These are phyloP conservation scores for Picochlorum sp. DNA, from an alignment of 139 green algal species.

Conservation along the genomic window DNA sequence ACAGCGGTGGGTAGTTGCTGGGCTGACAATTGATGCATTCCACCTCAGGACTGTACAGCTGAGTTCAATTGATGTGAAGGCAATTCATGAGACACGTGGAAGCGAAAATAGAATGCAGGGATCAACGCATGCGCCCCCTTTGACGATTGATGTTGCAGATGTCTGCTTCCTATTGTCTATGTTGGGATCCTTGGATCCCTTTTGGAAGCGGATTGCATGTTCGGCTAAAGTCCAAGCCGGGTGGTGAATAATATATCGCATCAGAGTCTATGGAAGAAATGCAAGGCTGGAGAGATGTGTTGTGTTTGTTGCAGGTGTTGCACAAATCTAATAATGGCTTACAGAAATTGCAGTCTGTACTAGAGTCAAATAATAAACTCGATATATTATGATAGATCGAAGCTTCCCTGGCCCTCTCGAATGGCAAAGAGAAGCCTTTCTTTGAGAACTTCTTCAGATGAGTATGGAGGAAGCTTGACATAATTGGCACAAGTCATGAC, in stretches of 20 bases:
- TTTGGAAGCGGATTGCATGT: no score
- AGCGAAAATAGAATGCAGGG: no score
- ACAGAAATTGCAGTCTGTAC: background rate
- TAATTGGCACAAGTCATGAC: slow-evolving; percentile 99
- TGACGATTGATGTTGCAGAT: no score
- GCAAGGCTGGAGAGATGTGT: background rate
- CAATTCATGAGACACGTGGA: no score
- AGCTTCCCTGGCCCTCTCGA: slow-evolving; percentile 82
- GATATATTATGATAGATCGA: slow-evolving; percentile 81
- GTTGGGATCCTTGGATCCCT: no score
- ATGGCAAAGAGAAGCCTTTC: slow-evolving; percentile 84
- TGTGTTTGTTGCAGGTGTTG: background rate
- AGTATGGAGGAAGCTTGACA: slow-evolving; percentile 97
- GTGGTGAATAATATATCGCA: background rate
- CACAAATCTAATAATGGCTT: background rate
- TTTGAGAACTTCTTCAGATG: slow-evolving; percentile 70
- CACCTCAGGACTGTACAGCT: no score
- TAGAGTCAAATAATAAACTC: slow-evolving; percentile 1
- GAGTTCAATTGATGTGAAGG: no score
- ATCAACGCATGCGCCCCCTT: no score
- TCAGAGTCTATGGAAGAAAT: background rate
- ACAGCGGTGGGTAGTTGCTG: no score
- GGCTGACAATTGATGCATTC: no score
- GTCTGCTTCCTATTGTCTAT: no score
- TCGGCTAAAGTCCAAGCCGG: no score